phyloP scores from a whole-genome alignment of 352 stramenopile species.

The Blastocystis sp. region DNA sequence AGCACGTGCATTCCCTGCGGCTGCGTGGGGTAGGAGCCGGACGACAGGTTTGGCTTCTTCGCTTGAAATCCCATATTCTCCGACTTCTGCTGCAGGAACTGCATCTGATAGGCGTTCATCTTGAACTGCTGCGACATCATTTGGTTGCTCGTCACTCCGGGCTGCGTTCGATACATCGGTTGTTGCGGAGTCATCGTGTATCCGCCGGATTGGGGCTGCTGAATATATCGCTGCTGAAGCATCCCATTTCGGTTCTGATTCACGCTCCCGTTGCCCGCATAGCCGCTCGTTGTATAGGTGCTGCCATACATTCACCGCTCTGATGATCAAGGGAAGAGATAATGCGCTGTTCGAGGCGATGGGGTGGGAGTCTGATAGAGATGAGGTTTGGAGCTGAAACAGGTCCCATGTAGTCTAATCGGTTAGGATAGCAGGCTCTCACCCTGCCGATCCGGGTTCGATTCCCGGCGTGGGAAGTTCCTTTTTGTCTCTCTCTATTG shows the following conservation, averaged over 20 bases:
- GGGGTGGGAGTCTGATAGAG: not conserved
- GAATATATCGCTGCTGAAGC: not conserved
- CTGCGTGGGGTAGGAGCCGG: not conserved
- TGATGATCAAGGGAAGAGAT: not conserved
- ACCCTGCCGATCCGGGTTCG: conserved; percentile 71
- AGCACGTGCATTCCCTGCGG: not conserved
- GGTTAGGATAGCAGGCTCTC: conserved; percentile 73
- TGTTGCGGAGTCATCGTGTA: not conserved
- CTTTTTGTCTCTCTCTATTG: conserved; percentile 33
- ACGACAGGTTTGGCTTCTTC: not conserved
- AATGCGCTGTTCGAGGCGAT: not conserved
- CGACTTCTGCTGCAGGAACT: not conserved
- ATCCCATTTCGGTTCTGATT: not conserved
- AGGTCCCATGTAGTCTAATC: conserved; percentile 72
- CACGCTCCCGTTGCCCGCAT: not conserved
- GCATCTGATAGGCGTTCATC: not conserved
- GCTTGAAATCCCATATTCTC: not conserved
- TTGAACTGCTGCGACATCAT: not conserved
- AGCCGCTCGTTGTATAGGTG: not conserved
- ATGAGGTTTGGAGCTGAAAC: not conserved
- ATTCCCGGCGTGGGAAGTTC: conserved; percentile 66
- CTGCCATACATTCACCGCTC: not conserved
- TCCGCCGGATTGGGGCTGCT: not conserved
- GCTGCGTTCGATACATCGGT: not conserved
- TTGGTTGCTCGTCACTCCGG: not conserved